Percentiles rank a stretch among this genome's conserved stretches.
Conservation (phyloP, 2,329 filamentous ascomycete species). For the Colletotrichum musae region DNA sequence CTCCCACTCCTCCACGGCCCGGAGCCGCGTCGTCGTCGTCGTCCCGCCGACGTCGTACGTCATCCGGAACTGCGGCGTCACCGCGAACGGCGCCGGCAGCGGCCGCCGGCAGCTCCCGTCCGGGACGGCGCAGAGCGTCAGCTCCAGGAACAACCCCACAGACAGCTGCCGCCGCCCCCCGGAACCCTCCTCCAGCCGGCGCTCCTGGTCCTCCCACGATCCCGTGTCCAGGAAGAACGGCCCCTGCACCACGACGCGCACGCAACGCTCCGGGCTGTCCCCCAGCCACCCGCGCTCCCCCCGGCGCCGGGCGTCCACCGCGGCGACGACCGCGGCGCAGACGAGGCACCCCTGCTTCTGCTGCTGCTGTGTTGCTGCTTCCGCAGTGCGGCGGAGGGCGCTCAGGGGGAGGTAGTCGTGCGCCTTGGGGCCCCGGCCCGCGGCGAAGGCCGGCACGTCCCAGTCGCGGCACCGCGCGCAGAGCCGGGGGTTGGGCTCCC, state of each 20-base stretch:
- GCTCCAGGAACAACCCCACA: constrained; percentile 22
- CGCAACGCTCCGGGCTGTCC: not conserved
- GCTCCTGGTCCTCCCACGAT: not conserved
- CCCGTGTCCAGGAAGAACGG: constrained; percentile 27
- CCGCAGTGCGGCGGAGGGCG: not conserved
- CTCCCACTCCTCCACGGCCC: constrained; percentile 12
- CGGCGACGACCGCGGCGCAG: not conserved
- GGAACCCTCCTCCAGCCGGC: not conserved
- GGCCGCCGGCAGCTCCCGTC: too few relatives aligned
- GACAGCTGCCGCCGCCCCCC: not conserved
- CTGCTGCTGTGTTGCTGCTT: too few relatives aligned
- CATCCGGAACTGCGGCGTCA: constrained; percentile 15
- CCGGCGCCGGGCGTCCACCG: not conserved
- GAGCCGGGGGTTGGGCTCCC: constrained; percentile 15
- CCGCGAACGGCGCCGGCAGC: not conserved
- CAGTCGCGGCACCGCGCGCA: constrained; percentile 30
- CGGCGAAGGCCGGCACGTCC: constrained; percentile 28
- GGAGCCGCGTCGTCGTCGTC: not conserved
- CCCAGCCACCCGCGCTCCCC: constrained; percentile 4
- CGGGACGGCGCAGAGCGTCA: constrained; percentile 15
- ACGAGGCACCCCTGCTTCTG: not conserved
- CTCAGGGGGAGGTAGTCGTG: constrained; percentile 3
- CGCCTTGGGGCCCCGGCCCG: constrained; percentile 18
- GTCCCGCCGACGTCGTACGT: not conserved
- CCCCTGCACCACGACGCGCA: constrained; percentile 13